Base-by-base conservation (phyloP, 768 basidiomycete genomes). In the Trametes cubensis region DNA sequence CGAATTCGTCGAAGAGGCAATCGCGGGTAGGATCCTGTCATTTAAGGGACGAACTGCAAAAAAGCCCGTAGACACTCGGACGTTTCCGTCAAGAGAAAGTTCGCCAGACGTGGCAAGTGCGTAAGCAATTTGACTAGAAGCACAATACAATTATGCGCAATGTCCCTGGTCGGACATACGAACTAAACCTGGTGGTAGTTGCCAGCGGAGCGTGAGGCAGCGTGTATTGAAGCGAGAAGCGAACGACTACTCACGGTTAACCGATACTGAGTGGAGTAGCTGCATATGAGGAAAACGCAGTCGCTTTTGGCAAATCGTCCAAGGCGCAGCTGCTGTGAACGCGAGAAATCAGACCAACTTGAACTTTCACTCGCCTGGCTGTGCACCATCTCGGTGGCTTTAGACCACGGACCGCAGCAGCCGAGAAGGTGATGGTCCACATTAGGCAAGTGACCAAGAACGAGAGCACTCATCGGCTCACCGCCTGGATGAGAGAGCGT, bases 381-480 rank as follows among this genome's bases (percentile, higher is more conserved):
- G 61, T 62, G 61, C 61, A 54, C 42, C 44, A 26, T 23, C 48
- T 38, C 61, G 55, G 54, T 11, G 17, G 34, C 49, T 46, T 40
- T 39, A 42, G 42, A 23, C 40, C 42, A 18, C 55, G 61, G 61
- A 11, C 61, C 61, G 61, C 34, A 6, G 6, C 53, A 2, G 6
- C 60, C 34, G 61, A 45, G 18, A 23, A 23, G 23, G 54, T 34
- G 48, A 42, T 10, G 2, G 21, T 25, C 55, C 50, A 21, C 15
- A 41, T 52, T 57, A 62, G 61, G 61, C 49, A 62, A 41, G 61
- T 47, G n/a, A 28, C 21, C 55, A 62, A 62, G 61, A 62, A 62
- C 49, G 61, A 62, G 26, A 41, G 40, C 17, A 38, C 17, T 17
- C 30, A 28, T 34, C 34, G 34, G 34, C 34, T 34, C 11, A 11